These are phyloP conservation scores for Maudiozyma saulgeensis DNA, from an alignment of 805 yeast genomes.

Conservation along the genomic window DNA sequence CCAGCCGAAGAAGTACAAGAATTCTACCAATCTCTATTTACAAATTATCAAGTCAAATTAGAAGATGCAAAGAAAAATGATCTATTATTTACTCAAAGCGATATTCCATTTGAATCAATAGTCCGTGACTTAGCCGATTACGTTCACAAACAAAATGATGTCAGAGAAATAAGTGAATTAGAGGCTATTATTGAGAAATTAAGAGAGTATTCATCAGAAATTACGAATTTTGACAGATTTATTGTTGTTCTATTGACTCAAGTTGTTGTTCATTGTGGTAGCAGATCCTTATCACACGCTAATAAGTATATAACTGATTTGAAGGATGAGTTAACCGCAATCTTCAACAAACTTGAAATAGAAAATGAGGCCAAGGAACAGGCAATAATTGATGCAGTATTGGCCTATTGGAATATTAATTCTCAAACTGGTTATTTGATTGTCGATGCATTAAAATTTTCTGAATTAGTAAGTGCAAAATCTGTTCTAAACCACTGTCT, in stretches of 20 bases:
- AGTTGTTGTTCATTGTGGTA: constrained; percentile 71
- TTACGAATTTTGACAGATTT: constrained; percentile 34
- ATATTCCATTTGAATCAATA: constrained; percentile 29
- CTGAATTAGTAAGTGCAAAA: constrained; percentile 34
- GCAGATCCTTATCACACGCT: constrained; percentile 76
- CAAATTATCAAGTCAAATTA: constrained; percentile 16
- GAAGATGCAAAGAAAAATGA: constrained; percentile 29
- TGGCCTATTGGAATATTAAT: constrained; percentile 56
- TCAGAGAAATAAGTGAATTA: constrained; percentile 26
- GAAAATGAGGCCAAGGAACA: constrained; percentile 27
- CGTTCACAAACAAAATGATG: constrained; percentile 28
- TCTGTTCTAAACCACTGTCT: constrained; percentile 39
- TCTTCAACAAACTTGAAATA: constrained; percentile 23
- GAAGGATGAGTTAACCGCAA: constrained; percentile 29
- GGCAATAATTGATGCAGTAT: constrained; percentile 46
- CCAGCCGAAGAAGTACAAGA: constrained; percentile 26
- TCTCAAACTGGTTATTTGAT: constrained; percentile 58
- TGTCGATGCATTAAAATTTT: constrained; percentile 41
- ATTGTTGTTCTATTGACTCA: constrained; percentile 57
- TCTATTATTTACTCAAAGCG: constrained; percentile 32
- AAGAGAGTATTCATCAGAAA: constrained; percentile 21
- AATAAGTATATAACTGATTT: constrained; percentile 43
- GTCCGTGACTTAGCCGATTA: constrained; percentile 33
- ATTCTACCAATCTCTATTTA: constrained; percentile 31
- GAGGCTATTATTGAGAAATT: constrained; percentile 24